Evolutionary conservation across 2,329 filamentous ascomycete genomes (phyloP).

Genomic region (Fusarium chaquense): DNA sequence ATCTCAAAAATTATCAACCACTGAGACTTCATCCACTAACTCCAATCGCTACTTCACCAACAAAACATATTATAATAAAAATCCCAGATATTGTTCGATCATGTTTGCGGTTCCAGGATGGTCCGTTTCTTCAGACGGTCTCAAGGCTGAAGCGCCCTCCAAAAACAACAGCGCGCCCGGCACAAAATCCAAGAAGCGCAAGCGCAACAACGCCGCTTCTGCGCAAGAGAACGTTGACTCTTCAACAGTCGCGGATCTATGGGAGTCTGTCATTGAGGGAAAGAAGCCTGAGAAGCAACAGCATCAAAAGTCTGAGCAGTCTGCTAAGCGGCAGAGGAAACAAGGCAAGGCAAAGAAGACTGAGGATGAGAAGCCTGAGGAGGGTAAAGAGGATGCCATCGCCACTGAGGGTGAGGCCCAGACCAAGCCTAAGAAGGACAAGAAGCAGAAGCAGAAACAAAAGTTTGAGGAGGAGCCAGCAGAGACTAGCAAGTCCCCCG

Average conservation of each 20-base stretch:
- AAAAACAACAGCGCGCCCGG: slow-evolving; percentile 51
- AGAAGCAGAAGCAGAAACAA: slow-evolving; percentile 51
- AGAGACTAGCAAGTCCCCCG: slow-evolving; percentile 25
- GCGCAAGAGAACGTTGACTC: slow-evolving; percentile 66
- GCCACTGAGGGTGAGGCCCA: slow-evolving; percentile 37
- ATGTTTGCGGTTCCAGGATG: slow-evolving; percentile 98
- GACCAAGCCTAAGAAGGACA: slow-evolving; percentile 52
- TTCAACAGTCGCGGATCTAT: slow-evolving; percentile 81
- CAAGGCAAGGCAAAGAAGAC: slow-evolving; percentile 48
- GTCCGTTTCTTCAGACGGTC: slow-evolving; percentile 78
- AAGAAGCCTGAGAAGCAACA: slow-evolving; percentile 56
- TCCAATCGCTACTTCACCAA: slow-evolving; percentile 13
- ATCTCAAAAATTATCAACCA: slow-evolving; percentile 26
- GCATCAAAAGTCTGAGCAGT: slow-evolving; percentile 33
- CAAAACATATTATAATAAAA: neutral
- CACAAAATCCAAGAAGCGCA: slow-evolving; percentile 70
- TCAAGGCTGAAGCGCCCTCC: slow-evolving; percentile 74
- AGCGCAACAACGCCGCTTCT: slow-evolving; percentile 53
- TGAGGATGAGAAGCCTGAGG: slow-evolving; percentile 40
- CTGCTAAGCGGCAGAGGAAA: slow-evolving; percentile 54
- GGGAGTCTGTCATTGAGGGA: slow-evolving; percentile 82
- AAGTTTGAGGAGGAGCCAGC: slow-evolving; percentile 33
- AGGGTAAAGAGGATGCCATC: slow-evolving; percentile 16
- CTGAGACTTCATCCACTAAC: slow-evolving; percentile 21
- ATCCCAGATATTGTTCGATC: slow-evolving; percentile 13